phyloP scores from a whole-genome alignment of 1,284 basidiomycete species.

The Erythrobasidium hasegawianum region DNA sequence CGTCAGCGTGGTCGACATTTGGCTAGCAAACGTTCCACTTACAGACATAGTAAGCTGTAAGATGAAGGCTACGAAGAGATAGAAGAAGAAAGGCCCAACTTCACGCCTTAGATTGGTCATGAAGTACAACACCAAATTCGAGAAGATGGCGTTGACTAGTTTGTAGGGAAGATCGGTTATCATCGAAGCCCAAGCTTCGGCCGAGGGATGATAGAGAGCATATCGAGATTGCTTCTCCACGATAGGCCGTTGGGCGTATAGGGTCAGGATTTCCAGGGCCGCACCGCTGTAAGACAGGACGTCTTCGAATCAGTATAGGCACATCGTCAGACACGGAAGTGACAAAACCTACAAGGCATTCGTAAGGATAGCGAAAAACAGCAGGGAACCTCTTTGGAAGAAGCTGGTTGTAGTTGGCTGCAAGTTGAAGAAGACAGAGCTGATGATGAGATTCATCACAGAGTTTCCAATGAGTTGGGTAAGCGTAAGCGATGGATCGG shows the following conservation, averaged over 20 bases:
- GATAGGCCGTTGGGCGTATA: conserved; percentile 54
- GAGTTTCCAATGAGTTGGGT: conserved; percentile 51
- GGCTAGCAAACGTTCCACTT: background rate
- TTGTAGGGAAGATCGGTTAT: conserved; percentile 55
- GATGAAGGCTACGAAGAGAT: conserved; percentile 43
- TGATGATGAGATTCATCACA: conserved; percentile 66
- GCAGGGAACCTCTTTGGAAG: conserved; percentile 79
- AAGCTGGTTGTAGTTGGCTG: conserved; percentile 70
- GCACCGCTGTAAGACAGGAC: conserved; percentile 52
- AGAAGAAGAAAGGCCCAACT: conserved; percentile 59
- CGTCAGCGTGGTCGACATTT: conserved; percentile 50
- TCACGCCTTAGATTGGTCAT: conserved; percentile 58
- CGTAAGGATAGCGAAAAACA: conserved; percentile 54
- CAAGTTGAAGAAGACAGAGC: conserved; percentile 55
- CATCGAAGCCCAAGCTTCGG: conserved; percentile 53
- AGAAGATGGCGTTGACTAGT: conserved; percentile 56
- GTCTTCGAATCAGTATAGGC: no score
- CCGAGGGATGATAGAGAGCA: conserved; percentile 53
- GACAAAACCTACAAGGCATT: no score
- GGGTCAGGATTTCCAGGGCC: conserved; percentile 51
- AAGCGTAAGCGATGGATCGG: conserved; percentile 50
- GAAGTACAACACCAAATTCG: conserved; percentile 62
- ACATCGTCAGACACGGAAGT: conserved; percentile 10
- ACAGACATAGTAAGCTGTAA: conserved; percentile 52
- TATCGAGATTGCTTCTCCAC: conserved; percentile 52